Conservation (phyloP, 192 early-diverging fungal species). For the Coemansia sp. region DNA sequence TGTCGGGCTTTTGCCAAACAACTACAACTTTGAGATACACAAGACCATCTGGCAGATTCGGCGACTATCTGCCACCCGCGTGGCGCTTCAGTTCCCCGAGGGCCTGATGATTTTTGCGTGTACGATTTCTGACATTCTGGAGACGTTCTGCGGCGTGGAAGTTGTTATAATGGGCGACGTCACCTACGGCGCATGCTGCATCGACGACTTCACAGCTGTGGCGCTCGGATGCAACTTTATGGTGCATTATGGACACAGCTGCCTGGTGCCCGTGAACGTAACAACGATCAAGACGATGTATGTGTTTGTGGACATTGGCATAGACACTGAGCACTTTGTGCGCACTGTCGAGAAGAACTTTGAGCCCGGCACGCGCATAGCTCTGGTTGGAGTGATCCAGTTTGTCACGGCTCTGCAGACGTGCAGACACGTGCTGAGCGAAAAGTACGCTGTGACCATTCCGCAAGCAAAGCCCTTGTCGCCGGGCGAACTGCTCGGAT, state of each 20-base stretch:
- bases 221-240: conserved; percentile 95
- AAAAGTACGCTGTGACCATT: conserved; percentile 65
- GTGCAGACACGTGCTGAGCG: conserved; percentile 38
- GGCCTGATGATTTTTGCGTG: conserved; percentile 94
- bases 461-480: conserved; percentile 95
- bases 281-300: conserved; percentile 95
- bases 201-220: conserved; percentile 94
- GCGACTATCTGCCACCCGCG: conserved; percentile 69
- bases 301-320: conserved; percentile 98
- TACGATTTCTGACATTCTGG: conserved; percentile 88
- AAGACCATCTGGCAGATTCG: conserved; percentile 91
- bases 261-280: conserved; percentile 93
- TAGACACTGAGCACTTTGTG: conserved; percentile 91
- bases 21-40: conserved; percentile 99
- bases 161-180: conserved; percentile 98
- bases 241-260: conserved; percentile 97
- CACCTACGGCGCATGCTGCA: conserved; percentile 98
- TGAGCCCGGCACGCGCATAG: conserved; percentile 66
- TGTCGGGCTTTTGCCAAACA: conserved; percentile 79
- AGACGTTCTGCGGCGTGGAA: conserved; percentile 73
- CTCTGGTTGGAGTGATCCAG: conserved; percentile 92
- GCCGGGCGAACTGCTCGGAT: conserved; percentile 94
- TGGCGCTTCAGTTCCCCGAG: conserved; percentile 97
- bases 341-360: conserved; percentile 86
- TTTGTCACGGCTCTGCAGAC: conserved; percentile 87